Evolutionary conservation across 1,284 basidiomycete genomes (phyloP), one percentile per base, ranked within the genome.

Genomic region (Peniophora sp.): DNA sequence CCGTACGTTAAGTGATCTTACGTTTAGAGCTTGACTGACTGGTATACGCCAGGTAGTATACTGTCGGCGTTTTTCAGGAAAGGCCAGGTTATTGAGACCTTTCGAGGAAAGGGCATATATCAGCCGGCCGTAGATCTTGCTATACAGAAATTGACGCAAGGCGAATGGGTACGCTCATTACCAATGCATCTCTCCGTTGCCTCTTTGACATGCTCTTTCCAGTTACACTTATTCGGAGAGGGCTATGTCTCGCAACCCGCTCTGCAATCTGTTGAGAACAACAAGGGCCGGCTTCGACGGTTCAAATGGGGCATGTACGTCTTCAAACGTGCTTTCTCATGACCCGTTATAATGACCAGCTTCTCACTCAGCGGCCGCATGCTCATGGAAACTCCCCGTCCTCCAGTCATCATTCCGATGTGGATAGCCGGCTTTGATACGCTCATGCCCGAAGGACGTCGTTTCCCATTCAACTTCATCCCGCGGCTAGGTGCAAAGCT

Each of bases 301-400:
- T 98, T 99, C 70, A 97, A 97, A 72, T 99, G 96, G 97, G 97
- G 96, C 52, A 75, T 97, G 84, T 92, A 65, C 65, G 89, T 87
- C 32, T 53, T 49, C 35, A 23, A 43, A 44, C 34, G 35, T 32
- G 8, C 25, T 48, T 47, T 47, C 48, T 23, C 48, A 8, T 48
- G 22, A 43, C 44, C 47, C 44, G 36, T 12, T 32, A 32, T 32
- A 32, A 6, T 32, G 27, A 32, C 49, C 20, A 19, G 20, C 12
- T 52, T 38, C 27, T 16, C 25, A 48, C 34, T 22, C 61, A 93
- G 91, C 38, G 89, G 88, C 34, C 78, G 91, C 14, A 88, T 96
- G 46, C 64, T 96, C 45, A 91, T 93, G 83, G 90, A 94, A 61
- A 73, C 84, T 0, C 66, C 73, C 19, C 65, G 72, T 36, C 79